phyloP scores from a whole-genome alignment of 106 monocot genomes.

The Platanthera guangdongensis region DNA sequence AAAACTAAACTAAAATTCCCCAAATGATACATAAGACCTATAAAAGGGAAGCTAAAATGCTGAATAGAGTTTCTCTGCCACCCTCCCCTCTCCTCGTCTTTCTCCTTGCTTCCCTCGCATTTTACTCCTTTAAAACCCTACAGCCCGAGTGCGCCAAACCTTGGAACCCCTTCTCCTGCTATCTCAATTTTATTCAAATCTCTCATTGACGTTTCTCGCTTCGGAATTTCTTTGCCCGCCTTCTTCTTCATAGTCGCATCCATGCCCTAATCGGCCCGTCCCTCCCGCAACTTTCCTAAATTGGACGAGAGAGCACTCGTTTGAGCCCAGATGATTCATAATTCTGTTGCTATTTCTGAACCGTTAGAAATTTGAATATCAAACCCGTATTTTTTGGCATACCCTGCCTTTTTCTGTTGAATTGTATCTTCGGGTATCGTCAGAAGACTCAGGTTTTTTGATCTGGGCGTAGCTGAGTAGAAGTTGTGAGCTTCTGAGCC shows the following conservation, averaged over 20 bases:
- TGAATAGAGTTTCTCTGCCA: too few species aligned
- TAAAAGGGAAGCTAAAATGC: too few species aligned
- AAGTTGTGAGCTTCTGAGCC: constrained; percentile 4
- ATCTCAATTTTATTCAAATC: not conserved
- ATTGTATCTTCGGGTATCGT: not conserved
- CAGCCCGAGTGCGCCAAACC: constrained; percentile 8
- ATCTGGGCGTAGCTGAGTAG: not conserved
- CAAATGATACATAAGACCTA: too few species aligned
- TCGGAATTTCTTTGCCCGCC: not conserved
- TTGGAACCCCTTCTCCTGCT: constrained; percentile 5
- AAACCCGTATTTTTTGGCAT: not conserved
- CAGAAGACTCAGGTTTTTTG: not conserved
- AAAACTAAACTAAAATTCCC: too few species aligned
- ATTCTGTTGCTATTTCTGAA: not conserved
- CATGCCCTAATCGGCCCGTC: constrained; percentile 19
- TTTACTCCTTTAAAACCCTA: constrained; percentile 24
- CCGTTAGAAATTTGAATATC: constrained; percentile 2
- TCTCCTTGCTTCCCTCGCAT: constrained; percentile 14
- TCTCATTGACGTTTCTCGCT: not conserved
- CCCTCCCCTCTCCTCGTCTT: not conserved
- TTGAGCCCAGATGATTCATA: not conserved
- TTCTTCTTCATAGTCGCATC: not conserved
- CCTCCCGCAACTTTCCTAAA: not conserved
- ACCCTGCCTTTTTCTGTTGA: not conserved
- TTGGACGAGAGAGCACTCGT: not conserved